Conservation (phyloP, 2,329 filamentous ascomycete genomes). For the Cytospora piceae region DNA sequence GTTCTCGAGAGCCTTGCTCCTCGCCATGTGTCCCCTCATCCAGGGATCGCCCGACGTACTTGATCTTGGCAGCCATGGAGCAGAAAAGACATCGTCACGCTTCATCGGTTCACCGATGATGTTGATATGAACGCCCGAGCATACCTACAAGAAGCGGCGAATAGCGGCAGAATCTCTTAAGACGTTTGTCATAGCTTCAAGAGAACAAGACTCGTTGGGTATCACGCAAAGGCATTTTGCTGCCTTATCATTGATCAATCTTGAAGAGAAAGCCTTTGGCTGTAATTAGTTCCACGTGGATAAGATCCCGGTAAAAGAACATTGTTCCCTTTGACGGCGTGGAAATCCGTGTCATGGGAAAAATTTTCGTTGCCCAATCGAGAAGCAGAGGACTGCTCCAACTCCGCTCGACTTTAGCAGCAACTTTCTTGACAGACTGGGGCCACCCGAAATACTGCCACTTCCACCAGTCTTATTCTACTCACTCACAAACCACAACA, state of each 20-base stretch:
- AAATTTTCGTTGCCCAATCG: slow-evolving; percentile 23
- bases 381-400: slow-evolving; percentile 13
- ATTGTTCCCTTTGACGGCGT: background rate
- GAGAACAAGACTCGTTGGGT: background rate
- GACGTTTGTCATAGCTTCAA: background rate
- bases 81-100: background rate
- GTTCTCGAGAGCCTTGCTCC: background rate
- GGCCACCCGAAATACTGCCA: slow-evolving; percentile 5
- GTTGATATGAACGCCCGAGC: background rate
- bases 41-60: background rate
- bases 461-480: slow-evolving; percentile 1
- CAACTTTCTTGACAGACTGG: slow-evolving; percentile 8
- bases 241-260: background rate
- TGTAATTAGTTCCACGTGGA: background rate
- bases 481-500: background rate
- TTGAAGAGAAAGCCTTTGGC: background rate
- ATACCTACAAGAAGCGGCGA: background rate
- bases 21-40: background rate
- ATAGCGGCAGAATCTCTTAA: background rate
- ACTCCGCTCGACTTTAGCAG: slow-evolving; percentile 14
- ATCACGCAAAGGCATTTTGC: background rate
- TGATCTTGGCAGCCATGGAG: background rate
- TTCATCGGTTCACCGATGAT: background rate
- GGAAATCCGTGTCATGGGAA: slow-evolving; percentile 21
- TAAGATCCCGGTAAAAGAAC: slow-evolving; percentile 10